Evolutionary conservation across 2,329 filamentous ascomycete species (phyloP), one percentile per base, ranked within the genome.

Genomic region (Fusarium newnesense): DNA sequence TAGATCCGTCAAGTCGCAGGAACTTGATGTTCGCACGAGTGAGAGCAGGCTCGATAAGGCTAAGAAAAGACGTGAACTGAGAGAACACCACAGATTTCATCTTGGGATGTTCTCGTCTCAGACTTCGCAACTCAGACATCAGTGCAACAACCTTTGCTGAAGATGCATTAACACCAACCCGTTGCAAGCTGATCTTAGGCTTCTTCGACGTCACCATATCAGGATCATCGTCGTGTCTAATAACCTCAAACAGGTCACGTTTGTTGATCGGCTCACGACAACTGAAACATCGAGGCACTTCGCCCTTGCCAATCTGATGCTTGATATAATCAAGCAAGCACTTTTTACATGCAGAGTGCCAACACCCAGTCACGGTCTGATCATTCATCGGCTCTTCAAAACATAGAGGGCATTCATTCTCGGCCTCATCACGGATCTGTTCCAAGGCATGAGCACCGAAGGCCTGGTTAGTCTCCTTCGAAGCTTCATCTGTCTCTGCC

Each of bases 51-150:
- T 95, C 92, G 72, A 99, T 97, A 18, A 99, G 90, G 72, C 95
- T 92, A 75, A 99, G 89, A 81, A 98, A 99, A 1, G 95, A 97
- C 1, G 96, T 99, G 81, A 99, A 99, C 82, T 99, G 96, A 64
- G 93, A 96, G 83, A 99, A 99, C 37, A 99, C 92, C 28, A 98
- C 95, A 2, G 93, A 94, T 83, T 98, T 98, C 54, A 92, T 93
- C 9, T 82, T 86, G 0, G 91, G 89, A n/a, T 92, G 85, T 56
- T 90, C 87, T 63, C 86, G 88, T 15, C 92, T 90, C 12, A 97
- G 83, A 3, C 85, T 84, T 46, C 93, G 92, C 9, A 99, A 88
- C 67, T 96, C 91, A 8, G 86, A 88, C 72, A 98, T 88, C 9
- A 99, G 87, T 2, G 93, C 89, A 49, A 93, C 90, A 18, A 98